Percentiles rank a stretch among this genome's conserved stretches.
These are phyloP conservation scores for Olyra latifolia DNA, from an alignment of 176 grass and related monocot genomes.

Conservation along the genomic window DNA sequence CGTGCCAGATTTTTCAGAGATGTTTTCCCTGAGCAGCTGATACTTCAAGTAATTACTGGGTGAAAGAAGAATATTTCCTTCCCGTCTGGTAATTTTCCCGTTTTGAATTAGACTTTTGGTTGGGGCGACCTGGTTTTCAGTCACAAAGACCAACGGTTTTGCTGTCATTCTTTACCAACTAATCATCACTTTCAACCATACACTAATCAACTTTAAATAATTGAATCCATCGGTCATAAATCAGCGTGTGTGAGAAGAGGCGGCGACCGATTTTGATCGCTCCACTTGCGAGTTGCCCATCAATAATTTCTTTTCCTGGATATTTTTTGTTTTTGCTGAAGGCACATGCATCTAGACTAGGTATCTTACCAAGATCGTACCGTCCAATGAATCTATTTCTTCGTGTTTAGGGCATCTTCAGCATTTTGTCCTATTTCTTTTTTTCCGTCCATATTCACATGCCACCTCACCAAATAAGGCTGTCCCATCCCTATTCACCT, in stretches of 20 bases:
- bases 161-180: background rate
- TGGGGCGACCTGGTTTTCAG: background rate
- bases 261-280: background rate
- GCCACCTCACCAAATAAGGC: no score
- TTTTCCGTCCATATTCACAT: no score
- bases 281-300: background rate
- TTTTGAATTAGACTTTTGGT: no score
- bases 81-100: no score
- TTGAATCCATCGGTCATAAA: background rate
- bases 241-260: background rate
- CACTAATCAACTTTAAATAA: background rate
- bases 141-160: background rate
- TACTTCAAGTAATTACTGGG: no score
- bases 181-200: background rate
- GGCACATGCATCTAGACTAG: background rate
- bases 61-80: no score
- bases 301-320: background rate
- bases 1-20: background rate
- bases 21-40: background rate
- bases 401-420: no score
- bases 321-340: background rate
- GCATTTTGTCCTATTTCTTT: no score
- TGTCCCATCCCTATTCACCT: no score
- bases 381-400: background rate
- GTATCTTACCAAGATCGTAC: background rate